phyloP scores from a whole-genome alignment of 306 rosid genomes.

The Lathyrus tuberosus region DNA sequence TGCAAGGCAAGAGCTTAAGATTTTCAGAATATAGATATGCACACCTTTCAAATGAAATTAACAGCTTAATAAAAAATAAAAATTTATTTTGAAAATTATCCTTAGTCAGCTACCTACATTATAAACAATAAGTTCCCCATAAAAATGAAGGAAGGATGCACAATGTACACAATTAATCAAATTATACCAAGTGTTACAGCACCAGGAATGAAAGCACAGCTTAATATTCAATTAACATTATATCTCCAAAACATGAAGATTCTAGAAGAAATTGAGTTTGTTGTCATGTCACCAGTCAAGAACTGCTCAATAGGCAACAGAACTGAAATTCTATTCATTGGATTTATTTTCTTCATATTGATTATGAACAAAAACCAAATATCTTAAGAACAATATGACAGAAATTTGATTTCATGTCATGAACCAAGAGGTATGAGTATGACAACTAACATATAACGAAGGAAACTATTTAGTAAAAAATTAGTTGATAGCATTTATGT shows the following conservation, averaged over 20 bases:
- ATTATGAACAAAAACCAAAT: conserved; percentile 1
- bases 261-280: conserved; percentile 12
- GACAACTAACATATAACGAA: conserved; percentile 8
- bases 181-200: not conserved
- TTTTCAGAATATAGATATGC: conserved; percentile 9
- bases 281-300: conserved; percentile 5
- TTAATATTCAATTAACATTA: conserved; percentile 22
- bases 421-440: not conserved
- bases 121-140: not conserved
- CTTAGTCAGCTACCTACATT: conserved; percentile 12
- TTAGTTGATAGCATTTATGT: conserved; percentile 18
- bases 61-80: not conserved
- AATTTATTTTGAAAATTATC: conserved; percentile 2
- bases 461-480: conserved; percentile 20
- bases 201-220: conserved; percentile 22
- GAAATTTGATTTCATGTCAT: not conserved
- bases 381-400: conserved; percentile 26
- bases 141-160: not conserved
- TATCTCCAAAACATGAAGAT: conserved; percentile 4
- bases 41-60: conserved; percentile 23
- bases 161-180: conserved; percentile 5
- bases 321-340: conserved; percentile 27
- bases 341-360: conserved; percentile 4
- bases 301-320: conserved; percentile 22
- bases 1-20: conserved; percentile 14